Conservation (phyloP, 2,329 filamentous ascomycete species). For the Fusarium pseudoanthophilum region DNA sequence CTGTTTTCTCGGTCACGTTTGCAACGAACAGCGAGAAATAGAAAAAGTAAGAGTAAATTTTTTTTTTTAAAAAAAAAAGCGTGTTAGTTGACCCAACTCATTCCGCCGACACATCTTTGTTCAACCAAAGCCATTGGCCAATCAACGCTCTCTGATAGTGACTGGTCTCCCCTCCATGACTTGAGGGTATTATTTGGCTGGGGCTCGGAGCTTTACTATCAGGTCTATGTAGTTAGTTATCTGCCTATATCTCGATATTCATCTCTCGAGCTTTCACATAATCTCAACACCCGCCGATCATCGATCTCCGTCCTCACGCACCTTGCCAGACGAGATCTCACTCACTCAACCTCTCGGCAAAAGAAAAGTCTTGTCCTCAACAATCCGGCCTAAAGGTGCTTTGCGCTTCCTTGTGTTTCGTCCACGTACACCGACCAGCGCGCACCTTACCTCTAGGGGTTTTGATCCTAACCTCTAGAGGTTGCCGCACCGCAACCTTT, state of each 20-base stretch:
- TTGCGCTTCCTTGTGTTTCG: conserved; percentile 38
- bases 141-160: conserved; percentile 47
- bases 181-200: conserved; percentile 39
- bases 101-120: conserved; percentile 37
- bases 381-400: conserved; percentile 43
- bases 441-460: conserved; percentile 44
- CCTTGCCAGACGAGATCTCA: not conserved
- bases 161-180: conserved; percentile 31
- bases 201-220: conserved; percentile 30
- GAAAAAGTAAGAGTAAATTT: not conserved
- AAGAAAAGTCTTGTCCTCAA: conserved; percentile 40
- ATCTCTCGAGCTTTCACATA: conserved; percentile 38
- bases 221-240: conserved; percentile 5
- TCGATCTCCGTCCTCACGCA: conserved; percentile 4
- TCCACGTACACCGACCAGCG: conserved; percentile 42
- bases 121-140: conserved; percentile 46
- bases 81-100: conserved; percentile 40
- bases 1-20: conserved; percentile 40
- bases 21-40: conserved; percentile 34
- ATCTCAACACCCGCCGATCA: conserved; percentile 25
- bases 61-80: not conserved
- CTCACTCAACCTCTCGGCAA: conserved; percentile 17
- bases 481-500: conserved; percentile 43
- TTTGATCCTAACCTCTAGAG: conserved; percentile 44
- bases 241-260: conserved; percentile 25